These are phyloP conservation scores for Grigorovia humatica DNA, from an alignment of 805 yeast species.

Conservation along the genomic window DNA sequence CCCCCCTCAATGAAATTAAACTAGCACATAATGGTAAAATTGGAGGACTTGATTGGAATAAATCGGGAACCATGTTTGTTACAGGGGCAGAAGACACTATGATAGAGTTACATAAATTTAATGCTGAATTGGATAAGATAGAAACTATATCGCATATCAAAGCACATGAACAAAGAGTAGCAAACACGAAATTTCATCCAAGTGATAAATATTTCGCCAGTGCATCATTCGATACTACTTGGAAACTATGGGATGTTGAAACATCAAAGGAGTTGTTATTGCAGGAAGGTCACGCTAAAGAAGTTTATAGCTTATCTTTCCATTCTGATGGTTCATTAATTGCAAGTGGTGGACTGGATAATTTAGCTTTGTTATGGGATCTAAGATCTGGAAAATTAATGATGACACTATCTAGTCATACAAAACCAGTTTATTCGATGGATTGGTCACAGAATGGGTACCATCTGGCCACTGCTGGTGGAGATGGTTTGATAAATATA, in stretches of 20 bases:
- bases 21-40: slow-evolving; percentile 47
- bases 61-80: slow-evolving; percentile 22
- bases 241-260: slow-evolving; percentile 77
- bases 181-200: slow-evolving; percentile 59
- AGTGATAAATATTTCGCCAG: slow-evolving; percentile 44
- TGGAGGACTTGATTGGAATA: slow-evolving; percentile 61
- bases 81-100: slow-evolving; percentile 40
- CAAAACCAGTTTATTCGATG: slow-evolving; percentile 54
- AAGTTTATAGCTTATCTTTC: slow-evolving; percentile 48
- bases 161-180: slow-evolving; percentile 50
- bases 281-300: slow-evolving; percentile 84
- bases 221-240: slow-evolving; percentile 76
- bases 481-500: slow-evolving; percentile 65
- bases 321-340: slow-evolving; percentile 73
- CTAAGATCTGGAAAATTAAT: slow-evolving; percentile 63
- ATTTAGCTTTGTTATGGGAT: slow-evolving; percentile 72
- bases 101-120: slow-evolving; percentile 30
- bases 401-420: slow-evolving; percentile 54
- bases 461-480: slow-evolving; percentile 73
- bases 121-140: slow-evolving; percentile 9
- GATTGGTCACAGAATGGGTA: slow-evolving; percentile 73
- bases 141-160: slow-evolving; percentile 15
- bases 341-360: slow-evolving; percentile 73
- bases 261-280: slow-evolving; percentile 40
- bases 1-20: slow-evolving; percentile 11